Conservation (phyloP, 192 early-diverging fungal genomes). For the Entomortierella chlamydospora region DNA sequence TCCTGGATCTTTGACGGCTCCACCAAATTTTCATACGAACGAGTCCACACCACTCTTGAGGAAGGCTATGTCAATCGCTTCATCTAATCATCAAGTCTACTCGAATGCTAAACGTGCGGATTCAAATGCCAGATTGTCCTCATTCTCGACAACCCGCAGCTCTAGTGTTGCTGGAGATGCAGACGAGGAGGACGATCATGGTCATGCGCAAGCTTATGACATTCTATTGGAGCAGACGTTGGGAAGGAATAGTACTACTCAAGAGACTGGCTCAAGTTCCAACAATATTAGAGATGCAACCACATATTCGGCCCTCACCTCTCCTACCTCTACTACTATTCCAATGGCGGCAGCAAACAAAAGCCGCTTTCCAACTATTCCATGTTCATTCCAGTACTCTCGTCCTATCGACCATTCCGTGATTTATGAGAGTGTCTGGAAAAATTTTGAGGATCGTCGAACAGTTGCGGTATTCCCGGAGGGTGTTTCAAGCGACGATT, state of each 20-base stretch:
- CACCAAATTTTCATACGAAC: slow-evolving; percentile 27
- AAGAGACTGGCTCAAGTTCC: not conserved
- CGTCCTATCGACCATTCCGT: slow-evolving; percentile 51
- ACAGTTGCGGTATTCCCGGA: slow-evolving; percentile 57
- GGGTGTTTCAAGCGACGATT: slow-evolving; percentile 55
- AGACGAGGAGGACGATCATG: not conserved
- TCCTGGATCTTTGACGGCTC: slow-evolving; percentile 35
- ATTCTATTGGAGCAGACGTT: not conserved
- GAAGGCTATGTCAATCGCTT: slow-evolving; percentile 10
- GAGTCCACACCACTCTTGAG: slow-evolving; percentile 40
- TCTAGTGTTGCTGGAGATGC: not conserved
- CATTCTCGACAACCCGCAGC: slow-evolving; percentile 29
- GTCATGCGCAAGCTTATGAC: not conserved
- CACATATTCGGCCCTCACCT: too few species aligned
- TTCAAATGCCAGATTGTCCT: slow-evolving; percentile 16
- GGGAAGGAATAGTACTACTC: not conserved
- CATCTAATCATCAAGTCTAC: slow-evolving; percentile 12
- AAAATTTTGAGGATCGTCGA: slow-evolving; percentile 50
- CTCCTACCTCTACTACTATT: not conserved
- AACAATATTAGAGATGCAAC: not conserved
- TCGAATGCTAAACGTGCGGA: slow-evolving; percentile 3
- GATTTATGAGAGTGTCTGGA: slow-evolving; percentile 56
- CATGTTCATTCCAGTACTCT: slow-evolving; percentile 49
- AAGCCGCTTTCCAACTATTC: slow-evolving; percentile 29
- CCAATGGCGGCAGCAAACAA: not conserved